Evolutionary conservation across 805 yeast genomes (phyloP).

Genomic region (Saccharomycopsis sp.): DNA sequence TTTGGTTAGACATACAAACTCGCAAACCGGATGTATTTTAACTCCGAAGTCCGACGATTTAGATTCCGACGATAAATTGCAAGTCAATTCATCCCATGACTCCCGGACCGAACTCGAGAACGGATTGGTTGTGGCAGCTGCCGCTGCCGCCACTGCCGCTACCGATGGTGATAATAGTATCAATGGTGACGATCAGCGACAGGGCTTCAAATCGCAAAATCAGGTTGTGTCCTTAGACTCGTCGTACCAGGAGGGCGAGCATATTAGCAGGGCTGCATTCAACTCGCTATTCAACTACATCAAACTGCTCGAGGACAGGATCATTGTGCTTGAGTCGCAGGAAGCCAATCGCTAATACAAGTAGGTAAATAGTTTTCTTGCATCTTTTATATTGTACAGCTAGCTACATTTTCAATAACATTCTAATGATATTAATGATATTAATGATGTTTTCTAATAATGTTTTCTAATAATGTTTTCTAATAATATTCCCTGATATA

Average conservation of each 20-base stretch:
- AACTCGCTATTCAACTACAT: conserved; percentile 5
- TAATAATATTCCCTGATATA: conserved; percentile 34
- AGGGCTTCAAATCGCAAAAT: neutral
- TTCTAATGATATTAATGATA: too few relatives aligned
- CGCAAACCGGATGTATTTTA: conserved; percentile 31
- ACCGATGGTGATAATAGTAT: neutral
- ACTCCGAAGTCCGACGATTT: neutral
- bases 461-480: neutral
- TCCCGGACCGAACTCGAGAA: neutral
- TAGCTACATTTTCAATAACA: too few relatives aligned
- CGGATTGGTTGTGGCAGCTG: neutral
- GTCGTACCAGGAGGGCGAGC: neutral
- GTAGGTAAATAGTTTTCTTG: neutral
- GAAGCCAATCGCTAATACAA: neutral
- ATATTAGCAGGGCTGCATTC: conserved; percentile 4
- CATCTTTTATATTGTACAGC: too few relatives aligned
- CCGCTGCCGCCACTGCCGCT: neutral
- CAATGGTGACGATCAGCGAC: neutral
- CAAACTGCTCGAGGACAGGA: conserved; percentile 4
- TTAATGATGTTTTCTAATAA: too few relatives aligned
- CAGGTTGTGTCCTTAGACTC: neutral
- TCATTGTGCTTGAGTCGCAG: conserved; percentile 4
- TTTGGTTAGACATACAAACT: conserved; percentile 56
- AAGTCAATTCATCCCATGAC: neutral
- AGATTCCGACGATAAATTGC: neutral